These are phyloP conservation scores for Nissolia schottii DNA, from an alignment of 306 rosid species.

Conservation along the genomic window DNA sequence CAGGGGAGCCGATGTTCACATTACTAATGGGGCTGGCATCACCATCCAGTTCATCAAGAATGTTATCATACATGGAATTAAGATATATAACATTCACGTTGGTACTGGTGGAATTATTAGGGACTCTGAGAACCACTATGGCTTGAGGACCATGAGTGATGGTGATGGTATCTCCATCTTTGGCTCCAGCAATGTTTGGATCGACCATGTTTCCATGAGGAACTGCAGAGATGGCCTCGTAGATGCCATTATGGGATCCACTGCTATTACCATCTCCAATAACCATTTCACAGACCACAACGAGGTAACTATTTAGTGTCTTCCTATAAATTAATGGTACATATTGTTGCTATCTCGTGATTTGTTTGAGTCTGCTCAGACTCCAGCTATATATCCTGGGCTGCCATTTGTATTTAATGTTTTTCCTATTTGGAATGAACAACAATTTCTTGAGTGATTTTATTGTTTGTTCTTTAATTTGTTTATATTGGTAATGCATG, in stretches of 20 bases:
- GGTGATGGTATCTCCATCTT: conserved; percentile 87
- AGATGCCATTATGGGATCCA: conserved; percentile 71
- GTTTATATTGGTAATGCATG: neutral
- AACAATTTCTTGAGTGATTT: too few relatives aligned
- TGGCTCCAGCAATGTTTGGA: conserved; percentile 70
- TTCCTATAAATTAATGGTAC: too few relatives aligned
- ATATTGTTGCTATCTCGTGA: too few relatives aligned
- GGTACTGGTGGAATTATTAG: conserved; percentile 53
- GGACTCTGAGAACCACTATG: conserved; percentile 50
- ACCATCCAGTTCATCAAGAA: conserved; percentile 56
- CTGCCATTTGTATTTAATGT: too few relatives aligned
- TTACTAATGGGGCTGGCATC: conserved; percentile 74
- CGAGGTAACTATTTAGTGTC: conserved; percentile 34
- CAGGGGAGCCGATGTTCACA: conserved; percentile 48
- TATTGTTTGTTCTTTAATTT: neutral
- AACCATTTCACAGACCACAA: conserved; percentile 75
- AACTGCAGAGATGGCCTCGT: conserved; percentile 58
- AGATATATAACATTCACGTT: conserved; percentile 36
- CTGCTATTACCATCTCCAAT: conserved; percentile 85
- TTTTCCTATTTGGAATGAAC: too few relatives aligned
- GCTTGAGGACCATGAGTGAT: conserved; percentile 60
- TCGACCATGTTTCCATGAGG: conserved; percentile 84
- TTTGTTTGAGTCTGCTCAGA: too few relatives aligned
- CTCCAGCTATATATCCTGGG: too few relatives aligned
- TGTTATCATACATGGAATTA: conserved; percentile 65